These are phyloP conservation scores for Arctium minus DNA, from an alignment of 129 eudicot genomes.

Conservation along the genomic window DNA sequence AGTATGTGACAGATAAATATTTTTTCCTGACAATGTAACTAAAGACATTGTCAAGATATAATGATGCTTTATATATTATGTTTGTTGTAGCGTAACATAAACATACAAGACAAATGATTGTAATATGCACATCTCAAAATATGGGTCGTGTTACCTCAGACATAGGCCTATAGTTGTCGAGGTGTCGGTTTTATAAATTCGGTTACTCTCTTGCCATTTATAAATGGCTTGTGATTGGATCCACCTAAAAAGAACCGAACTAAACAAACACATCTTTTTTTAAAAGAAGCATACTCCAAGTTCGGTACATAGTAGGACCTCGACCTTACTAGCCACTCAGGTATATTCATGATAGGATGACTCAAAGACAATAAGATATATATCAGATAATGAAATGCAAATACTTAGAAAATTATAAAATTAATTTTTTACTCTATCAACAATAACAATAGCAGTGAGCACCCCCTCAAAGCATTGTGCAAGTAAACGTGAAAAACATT, in stretches of 20 bases:
- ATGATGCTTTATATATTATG: not conserved
- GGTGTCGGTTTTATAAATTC: not conserved
- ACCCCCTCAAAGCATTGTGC: not conserved
- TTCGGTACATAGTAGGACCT: not conserved
- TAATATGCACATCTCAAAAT: not conserved
- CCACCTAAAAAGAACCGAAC: not conserved
- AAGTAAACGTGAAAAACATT: not conserved
- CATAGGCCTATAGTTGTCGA: not conserved
- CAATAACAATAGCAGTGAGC: not conserved
- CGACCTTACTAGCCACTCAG: not conserved
- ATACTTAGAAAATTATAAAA: not conserved
- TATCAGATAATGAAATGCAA: not conserved
- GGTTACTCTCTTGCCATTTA: not conserved
- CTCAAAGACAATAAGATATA: not conserved
- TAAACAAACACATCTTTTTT: not conserved
- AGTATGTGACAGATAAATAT: not conserved
- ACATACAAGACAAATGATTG: not conserved
- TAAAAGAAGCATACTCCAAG: not conserved
- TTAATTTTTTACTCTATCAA: not conserved
- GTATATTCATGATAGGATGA: not conserved
- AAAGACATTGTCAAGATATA: not conserved
- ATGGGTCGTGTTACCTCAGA: not conserved
- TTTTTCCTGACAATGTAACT: not conserved
- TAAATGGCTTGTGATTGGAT: not conserved
- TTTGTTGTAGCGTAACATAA: not conserved